phyloP scores from a whole-genome alignment of 371 early-diverging fungal genomes.

The Homolaphlyctis polyrhiza region DNA sequence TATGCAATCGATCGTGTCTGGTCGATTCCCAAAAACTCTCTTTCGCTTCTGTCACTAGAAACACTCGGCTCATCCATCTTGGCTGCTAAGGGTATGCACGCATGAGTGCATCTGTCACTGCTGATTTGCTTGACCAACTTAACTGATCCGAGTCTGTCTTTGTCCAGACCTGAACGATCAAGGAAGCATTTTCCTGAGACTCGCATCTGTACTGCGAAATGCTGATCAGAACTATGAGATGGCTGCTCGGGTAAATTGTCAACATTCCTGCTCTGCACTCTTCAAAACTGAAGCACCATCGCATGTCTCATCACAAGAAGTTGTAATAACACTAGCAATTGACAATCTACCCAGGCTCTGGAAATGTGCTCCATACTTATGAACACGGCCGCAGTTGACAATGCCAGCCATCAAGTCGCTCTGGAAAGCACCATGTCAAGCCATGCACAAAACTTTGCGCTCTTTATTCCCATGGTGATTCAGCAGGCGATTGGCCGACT shows the following conservation, averaged over 20 bases:
- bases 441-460: too few species aligned
- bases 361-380: too few species aligned
- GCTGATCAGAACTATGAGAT: background rate
- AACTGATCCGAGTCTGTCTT: background rate
- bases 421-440: too few species aligned
- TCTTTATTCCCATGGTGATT: too few species aligned
- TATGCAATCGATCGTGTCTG: background rate
- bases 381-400: too few species aligned
- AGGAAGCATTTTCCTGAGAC: background rate
- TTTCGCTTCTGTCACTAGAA: background rate
- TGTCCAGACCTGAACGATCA: background rate
- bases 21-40: background rate
- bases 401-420: too few species aligned
- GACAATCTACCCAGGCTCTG: too few species aligned
- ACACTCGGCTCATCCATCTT: background rate
- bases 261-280: too few species aligned
- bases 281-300: background rate
- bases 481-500: too few species aligned
- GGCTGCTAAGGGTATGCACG: background rate
- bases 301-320: background rate
- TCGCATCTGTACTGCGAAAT: background rate
- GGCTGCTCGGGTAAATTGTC: background rate
- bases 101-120: too few species aligned
- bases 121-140: background rate
- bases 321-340: too few species aligned